Base-by-base conservation (phyloP, 2,329 filamentous ascomycete species). In the Drechslera avenae region DNA sequence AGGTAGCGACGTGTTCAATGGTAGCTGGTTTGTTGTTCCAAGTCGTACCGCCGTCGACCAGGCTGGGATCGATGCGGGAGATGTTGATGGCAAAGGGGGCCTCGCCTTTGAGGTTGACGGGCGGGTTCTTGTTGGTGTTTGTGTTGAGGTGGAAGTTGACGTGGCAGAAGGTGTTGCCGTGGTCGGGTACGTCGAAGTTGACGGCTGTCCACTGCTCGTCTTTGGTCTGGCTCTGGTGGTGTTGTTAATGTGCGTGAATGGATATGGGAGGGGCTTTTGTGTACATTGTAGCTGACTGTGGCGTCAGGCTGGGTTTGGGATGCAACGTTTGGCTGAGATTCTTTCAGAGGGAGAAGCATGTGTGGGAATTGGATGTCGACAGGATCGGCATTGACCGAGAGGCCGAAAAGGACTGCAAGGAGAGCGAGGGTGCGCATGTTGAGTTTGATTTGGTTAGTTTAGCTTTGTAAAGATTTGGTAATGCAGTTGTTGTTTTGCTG, bases 311-410 rank as follows among this genome's bases (percentile, higher is more conserved):
- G 54, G 3, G 71, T 74, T 16, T 53, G 55, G 18, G 58, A 63
- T 2, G 62, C 43, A 2, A 36, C 54, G 39, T 64, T 40, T 13
- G 70, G 66, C 1, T 42, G 28, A 12, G 49, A 42, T 17, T 57
- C 47, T 19, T 63, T 60, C 32, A 73, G 47, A 1, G 70, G 71
- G n/a, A 73, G 52, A 34, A 74, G 65, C 37, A 73, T 66, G 34
- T 69, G 65, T 3, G 69, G 69, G 10, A 69, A 71, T 19, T 68
- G 46, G 7, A 57, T 54, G 26, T 45, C 43, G 35, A 64, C 19
- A 21, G 67, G 57, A 3, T 40, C 32, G 17, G 60, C 56, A 28
- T 56, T 13, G 28, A 46, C 32, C 8, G 49, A 37, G 28, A 57
- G 36, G 16, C 52, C 46, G 46, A 61, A 64, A 37, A 68, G 39